Evolutionary conservation across 2,329 filamentous ascomycete genomes (phyloP), one percentile per base, ranked within the genome.

Genomic region (Cladosporium sp.): DNA sequence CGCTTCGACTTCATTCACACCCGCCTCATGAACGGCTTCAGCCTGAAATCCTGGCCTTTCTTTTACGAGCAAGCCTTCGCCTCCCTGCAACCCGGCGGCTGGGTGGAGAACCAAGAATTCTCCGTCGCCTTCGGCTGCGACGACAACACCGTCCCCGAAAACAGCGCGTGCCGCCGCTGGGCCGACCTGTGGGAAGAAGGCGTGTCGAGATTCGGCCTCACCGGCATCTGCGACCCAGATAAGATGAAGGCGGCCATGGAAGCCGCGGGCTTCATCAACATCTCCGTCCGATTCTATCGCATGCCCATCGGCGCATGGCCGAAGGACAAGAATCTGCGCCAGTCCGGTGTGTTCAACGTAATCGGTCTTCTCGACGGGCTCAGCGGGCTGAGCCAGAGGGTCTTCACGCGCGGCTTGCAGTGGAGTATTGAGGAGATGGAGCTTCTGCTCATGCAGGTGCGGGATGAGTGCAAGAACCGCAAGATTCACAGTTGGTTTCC

Each of bases 71-170:
- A 61, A 43, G 58, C 61, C 7, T 64, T 54, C 50, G 54, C 53
- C 6, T 41, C 53, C 37, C 47, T 66, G 37, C 53, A 61, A 39
- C 64, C 64, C 3, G 63, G 69, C 13, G 69, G 68, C 22, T 71
- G 67, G 58, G 62, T 72, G 7, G 70, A 73, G 56, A 60, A 68
- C n/a, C 67, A 68, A 36, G 70, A 72, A 44, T 65, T 69, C 29
- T 59, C 61, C 32, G 52, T 59, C 15, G 52, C 53, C 27, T 54
- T 60, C 44, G 39, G 30, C 29, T 59, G 62, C 8, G 57, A 62
- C 27, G 65, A 69, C 51, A 54, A 61, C 9, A 70, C 62, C n/a
- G 59, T 71, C 56, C 59, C 55, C 2, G n/a, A 49, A 6, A 57
- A 61, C 34, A 56, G 54, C 7, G 51, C 59, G 2, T 49, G 54